phyloP scores from a whole-genome alignment of 2,329 filamentous ascomycete genomes.

The Cylindrodendrum hubeiense region DNA sequence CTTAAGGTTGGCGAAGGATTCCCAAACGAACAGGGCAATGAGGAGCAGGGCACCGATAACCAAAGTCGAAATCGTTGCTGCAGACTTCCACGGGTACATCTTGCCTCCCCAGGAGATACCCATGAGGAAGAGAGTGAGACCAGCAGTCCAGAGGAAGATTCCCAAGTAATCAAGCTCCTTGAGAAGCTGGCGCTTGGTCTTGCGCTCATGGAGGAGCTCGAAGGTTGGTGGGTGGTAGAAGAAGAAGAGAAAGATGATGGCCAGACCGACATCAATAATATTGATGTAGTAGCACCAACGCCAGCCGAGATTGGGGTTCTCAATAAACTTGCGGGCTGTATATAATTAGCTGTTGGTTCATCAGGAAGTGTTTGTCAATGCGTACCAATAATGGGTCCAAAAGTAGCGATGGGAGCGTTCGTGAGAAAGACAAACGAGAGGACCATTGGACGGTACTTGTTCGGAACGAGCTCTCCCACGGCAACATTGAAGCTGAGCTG shows the following conservation, averaged over 20 bases:
- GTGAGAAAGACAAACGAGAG: slow-evolving; percentile 50
- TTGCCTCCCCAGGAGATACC: slow-evolving; percentile 59
- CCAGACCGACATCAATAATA: slow-evolving; percentile 51
- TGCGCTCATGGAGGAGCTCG: slow-evolving; percentile 52
- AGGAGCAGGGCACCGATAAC: slow-evolving; percentile 50
- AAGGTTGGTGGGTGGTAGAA: slow-evolving; percentile 58
- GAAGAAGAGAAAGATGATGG: slow-evolving; percentile 50
- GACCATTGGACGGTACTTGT: slow-evolving; percentile 54
- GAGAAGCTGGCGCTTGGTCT: slow-evolving; percentile 50
- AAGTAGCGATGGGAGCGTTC: slow-evolving; percentile 49
- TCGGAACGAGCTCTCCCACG: slow-evolving; percentile 56
- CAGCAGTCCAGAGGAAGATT: slow-evolving; percentile 58
- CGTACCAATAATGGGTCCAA: slow-evolving; percentile 51
- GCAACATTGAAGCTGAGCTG: slow-evolving; percentile 54
- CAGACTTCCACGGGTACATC: slow-evolving; percentile 57
- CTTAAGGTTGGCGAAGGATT: slow-evolving; percentile 49
- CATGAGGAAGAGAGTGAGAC: slow-evolving; percentile 59
- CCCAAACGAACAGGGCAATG: slow-evolving; percentile 52
- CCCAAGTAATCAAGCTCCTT: slow-evolving; percentile 58
- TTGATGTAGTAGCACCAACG: slow-evolving; percentile 58
- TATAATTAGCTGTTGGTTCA: not conserved
- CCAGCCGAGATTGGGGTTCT: slow-evolving; percentile 51
- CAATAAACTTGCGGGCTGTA: slow-evolving; percentile 50
- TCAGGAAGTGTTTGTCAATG: not conserved
- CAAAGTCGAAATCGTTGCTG: slow-evolving; percentile 53